Conservation (phyloP, 352 stramenopile genomes). For the Poterioochromonas sp. region DNA sequence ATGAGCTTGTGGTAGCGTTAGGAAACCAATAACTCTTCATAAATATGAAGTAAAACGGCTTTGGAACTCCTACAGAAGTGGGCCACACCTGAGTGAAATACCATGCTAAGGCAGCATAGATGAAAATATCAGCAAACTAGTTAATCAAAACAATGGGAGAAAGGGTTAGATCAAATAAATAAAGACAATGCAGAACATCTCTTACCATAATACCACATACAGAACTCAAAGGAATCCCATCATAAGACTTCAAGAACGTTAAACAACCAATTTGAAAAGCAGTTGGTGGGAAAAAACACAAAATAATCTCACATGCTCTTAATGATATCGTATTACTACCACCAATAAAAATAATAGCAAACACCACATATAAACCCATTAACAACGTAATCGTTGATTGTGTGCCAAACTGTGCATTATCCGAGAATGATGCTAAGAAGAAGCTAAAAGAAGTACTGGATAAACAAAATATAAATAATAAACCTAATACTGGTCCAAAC, state of each 20-base stretch:
- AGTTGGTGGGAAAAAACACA: not conserved
- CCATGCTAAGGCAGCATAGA: slow-evolving; percentile 68
- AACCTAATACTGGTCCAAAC: slow-evolving; percentile 19
- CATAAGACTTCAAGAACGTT: slow-evolving; percentile 16
- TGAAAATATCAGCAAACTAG: slow-evolving; percentile 54
- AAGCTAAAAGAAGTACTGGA: slow-evolving; percentile 8
- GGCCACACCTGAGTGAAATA: slow-evolving; percentile 79
- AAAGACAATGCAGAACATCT: not conserved
- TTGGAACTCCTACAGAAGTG: slow-evolving; percentile 66
- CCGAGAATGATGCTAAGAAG: slow-evolving; percentile 20
- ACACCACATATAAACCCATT: slow-evolving; percentile 6
- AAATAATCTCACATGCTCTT: not conserved
- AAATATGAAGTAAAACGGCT: slow-evolving; percentile 79
- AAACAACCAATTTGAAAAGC: not conserved
- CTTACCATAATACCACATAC: slow-evolving; percentile 26
- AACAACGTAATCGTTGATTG: not conserved
- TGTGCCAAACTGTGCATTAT: slow-evolving; percentile 20
- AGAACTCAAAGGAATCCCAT: not conserved
- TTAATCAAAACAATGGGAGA: not conserved
- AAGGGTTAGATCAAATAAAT: not conserved
- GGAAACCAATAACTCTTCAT: slow-evolving; percentile 63
- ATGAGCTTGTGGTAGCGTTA: too few relatives aligned
- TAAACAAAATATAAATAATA: slow-evolving; percentile 28
- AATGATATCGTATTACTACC: not conserved
- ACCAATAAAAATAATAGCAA: not conserved